Evolutionary conservation across 116 monocot genomes (phyloP).

Genomic region (Thalassia testudinum): DNA sequence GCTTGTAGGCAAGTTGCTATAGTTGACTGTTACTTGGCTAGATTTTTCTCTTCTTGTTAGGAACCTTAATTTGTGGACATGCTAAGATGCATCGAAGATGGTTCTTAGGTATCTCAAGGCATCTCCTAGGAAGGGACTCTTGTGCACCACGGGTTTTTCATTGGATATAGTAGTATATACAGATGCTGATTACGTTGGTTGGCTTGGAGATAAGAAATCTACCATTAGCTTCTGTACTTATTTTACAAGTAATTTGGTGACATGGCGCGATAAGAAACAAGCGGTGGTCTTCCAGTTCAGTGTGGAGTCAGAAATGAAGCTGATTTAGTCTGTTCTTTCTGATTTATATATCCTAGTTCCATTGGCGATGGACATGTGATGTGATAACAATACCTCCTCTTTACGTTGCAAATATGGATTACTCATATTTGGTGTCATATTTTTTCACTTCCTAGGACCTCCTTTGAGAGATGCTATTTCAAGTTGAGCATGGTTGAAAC

Average conservation of each 20-base stretch:
- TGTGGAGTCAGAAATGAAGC: neutral
- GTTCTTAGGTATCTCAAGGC: neutral
- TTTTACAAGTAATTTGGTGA: neutral
- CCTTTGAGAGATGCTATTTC: too few species aligned
- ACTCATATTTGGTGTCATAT: too few species aligned
- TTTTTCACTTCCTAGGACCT: too few species aligned
- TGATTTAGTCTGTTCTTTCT: too few species aligned
- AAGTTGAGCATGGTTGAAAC: too few species aligned
- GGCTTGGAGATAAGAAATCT: neutral
- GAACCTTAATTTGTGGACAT: too few species aligned
- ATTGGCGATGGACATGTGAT: too few species aligned
- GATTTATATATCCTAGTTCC: too few species aligned
- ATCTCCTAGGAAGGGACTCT: neutral
- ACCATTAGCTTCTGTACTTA: neutral
- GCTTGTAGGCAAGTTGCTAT: neutral
- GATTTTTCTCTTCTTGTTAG: neutral
- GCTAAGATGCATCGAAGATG: neutral
- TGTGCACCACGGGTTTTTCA: neutral
- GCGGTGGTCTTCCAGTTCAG: neutral
- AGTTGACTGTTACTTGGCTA: neutral
- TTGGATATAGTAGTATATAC: neutral
- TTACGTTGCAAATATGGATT: too few species aligned
- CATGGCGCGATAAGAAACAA: neutral
- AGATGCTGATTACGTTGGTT: neutral
- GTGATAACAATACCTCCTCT: too few species aligned